These are phyloP conservation scores for Atalantia buxifolia DNA, from an alignment of 345 rosid species.

Conservation along the genomic window DNA sequence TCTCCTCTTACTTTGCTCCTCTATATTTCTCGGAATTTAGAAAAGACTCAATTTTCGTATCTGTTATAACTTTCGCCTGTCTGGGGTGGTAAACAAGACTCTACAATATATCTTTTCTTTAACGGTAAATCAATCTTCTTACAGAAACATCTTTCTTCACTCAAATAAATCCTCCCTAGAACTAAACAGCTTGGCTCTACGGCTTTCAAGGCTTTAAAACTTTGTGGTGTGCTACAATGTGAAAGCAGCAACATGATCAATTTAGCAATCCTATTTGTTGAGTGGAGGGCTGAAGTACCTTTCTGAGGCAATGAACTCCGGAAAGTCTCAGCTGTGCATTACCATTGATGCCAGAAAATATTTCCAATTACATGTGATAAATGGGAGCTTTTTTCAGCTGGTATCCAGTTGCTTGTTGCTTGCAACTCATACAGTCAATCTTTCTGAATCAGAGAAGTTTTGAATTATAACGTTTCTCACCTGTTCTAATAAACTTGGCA, in stretches of 20 bases:
- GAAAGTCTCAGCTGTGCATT: conserved; percentile 20
- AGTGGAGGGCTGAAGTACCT: conserved; percentile 24
- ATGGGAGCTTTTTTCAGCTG: conserved; percentile 1
- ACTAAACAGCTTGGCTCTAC: conserved; percentile 13
- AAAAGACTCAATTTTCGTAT: not conserved
- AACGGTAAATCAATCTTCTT: conserved; percentile 9
- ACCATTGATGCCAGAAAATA: not conserved
- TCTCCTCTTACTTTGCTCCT: no score
- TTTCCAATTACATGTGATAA: not conserved
- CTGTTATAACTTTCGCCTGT: conserved; percentile 15
- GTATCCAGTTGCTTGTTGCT: not conserved
- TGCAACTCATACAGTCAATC: not conserved
- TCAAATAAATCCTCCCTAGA: conserved; percentile 20
- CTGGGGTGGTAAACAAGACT: not conserved
- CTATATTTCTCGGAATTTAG: no score
- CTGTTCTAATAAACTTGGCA: not conserved
- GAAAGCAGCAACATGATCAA: conserved; percentile 10
- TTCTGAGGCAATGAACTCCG: conserved; percentile 12
- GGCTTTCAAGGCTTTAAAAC: conserved; percentile 35
- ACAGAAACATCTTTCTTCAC: conserved; percentile 2
- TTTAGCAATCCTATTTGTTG: conserved; percentile 21
- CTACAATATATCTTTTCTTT: not conserved
- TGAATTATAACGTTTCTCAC: not conserved
- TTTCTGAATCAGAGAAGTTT: not conserved
- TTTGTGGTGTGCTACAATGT: conserved; percentile 14